Evolutionary conservation across 2,329 filamentous ascomycete species (phyloP).

Genomic region (Hypomyces perniciosus): DNA sequence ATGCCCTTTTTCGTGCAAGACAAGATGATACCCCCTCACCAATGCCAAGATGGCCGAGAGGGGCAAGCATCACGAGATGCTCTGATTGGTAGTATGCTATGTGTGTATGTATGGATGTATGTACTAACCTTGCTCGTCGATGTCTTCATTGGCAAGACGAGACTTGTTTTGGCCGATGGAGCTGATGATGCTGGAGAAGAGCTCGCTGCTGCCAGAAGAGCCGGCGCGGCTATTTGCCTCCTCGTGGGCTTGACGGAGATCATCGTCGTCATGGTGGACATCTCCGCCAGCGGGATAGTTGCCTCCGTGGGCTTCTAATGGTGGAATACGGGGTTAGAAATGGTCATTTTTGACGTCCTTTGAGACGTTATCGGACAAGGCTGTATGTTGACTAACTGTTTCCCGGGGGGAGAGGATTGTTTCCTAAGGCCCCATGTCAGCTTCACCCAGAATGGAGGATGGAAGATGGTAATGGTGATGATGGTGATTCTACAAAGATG

Average conservation of each 20-base stretch:
- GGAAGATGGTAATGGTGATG: conserved; percentile 17
- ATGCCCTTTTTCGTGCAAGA: too few species aligned
- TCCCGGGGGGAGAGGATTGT: conserved; percentile 8
- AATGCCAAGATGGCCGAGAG: too few species aligned
- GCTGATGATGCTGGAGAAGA: conserved; percentile 46
- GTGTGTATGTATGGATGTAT: neutral
- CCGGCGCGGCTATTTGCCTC: conserved; percentile 43
- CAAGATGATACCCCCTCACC: too few species aligned
- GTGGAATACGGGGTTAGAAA: neutral
- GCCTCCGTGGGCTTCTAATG: conserved; percentile 13
- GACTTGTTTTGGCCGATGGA: conserved; percentile 45
- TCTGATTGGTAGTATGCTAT: neutral
- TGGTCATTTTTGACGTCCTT: neutral
- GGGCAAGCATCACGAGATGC: too few species aligned
- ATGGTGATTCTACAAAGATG: conserved; percentile 19
- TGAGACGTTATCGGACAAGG: neutral
- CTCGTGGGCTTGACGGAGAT: conserved; percentile 42
- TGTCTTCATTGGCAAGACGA: conserved; percentile 41
- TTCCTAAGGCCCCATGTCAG: conserved; percentile 2
- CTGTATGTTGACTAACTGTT: conserved; percentile 13
- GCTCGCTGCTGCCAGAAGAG: conserved; percentile 38
- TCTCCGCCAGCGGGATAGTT: conserved; percentile 24
- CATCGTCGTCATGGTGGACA: conserved; percentile 40
- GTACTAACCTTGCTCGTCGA: conserved; percentile 43
- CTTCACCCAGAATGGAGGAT: neutral